Conservation (phyloP, 2,329 filamentous ascomycete species). For the Reticulascus tulasneorum region DNA sequence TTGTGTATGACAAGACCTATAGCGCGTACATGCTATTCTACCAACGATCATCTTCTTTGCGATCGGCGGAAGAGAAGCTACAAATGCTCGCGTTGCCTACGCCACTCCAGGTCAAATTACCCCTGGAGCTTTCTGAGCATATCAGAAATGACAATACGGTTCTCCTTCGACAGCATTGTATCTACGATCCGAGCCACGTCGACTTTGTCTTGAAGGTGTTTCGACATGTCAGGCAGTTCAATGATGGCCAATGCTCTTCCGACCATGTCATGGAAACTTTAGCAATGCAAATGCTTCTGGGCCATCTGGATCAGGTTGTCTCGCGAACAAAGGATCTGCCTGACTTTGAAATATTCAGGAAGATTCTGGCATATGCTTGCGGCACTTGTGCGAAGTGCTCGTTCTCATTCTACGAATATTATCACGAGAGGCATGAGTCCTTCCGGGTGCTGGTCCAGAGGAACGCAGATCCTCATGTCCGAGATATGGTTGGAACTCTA, state of each 20-base stretch:
- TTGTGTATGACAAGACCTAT: constrained; percentile 63
- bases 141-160: constrained; percentile 70
- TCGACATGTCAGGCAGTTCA: constrained; percentile 47
- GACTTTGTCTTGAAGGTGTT: constrained; percentile 64
- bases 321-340: constrained; percentile 66
- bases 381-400: constrained; percentile 51
- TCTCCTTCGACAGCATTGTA: constrained; percentile 71
- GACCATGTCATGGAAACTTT: constrained; percentile 31
- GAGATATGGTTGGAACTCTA: constrained; percentile 45
- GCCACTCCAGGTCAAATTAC: constrained; percentile 43
- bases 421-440: constrained; percentile 48
- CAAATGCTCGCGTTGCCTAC: constrained; percentile 27
- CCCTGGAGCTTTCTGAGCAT: constrained; percentile 45
- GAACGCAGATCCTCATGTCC: constrained; percentile 53
- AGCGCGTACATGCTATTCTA: constrained; percentile 99
- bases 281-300: constrained; percentile 52
- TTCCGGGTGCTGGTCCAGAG: constrained; percentile 64
- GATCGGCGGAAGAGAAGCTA: constrained; percentile 46
- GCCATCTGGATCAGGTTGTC: constrained; percentile 72
- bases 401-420: constrained; percentile 58
- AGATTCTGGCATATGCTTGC: constrained; percentile 44
- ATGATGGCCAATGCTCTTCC: constrained; percentile 41
- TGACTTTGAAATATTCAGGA: constrained; percentile 55
- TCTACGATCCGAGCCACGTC: constrained; percentile 70
- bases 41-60: constrained; percentile 68